These are phyloP conservation scores for Bolboschoenus planiculmis DNA, from an alignment of 176 grass and related monocot species.

Conservation along the genomic window DNA sequence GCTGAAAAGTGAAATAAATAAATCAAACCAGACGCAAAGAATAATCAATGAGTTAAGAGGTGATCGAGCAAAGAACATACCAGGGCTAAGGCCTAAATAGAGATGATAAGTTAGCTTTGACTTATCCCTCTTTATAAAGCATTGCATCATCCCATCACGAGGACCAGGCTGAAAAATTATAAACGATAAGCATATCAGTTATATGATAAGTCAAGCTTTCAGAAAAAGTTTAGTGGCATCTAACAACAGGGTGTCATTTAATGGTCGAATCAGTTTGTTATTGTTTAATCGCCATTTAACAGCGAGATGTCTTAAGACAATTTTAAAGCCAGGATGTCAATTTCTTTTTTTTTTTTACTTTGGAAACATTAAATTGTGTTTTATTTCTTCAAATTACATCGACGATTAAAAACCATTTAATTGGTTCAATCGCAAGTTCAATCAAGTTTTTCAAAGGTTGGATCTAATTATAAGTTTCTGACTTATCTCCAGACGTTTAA, in stretches of 20 bases:
- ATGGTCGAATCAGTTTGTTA: neutral
- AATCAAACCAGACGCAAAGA: neutral
- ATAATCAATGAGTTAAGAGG: neutral
- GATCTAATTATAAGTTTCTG: neutral
- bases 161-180: constrained; percentile 71
- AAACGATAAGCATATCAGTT: neutral
- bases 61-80: constrained; percentile 29
- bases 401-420: neutral
- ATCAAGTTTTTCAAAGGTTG: neutral
- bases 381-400: neutral
- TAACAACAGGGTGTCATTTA: neutral
- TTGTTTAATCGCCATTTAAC: neutral
- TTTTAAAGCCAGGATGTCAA: neutral
- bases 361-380: neutral
- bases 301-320: neutral
- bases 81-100: constrained; percentile 74
- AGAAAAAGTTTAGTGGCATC: neutral
- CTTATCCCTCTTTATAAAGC: constrained; percentile 97
- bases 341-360: neutral
- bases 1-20: constrained; percentile 27
- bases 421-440: neutral
- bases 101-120: constrained; percentile 95
- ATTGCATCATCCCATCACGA: constrained; percentile 82
- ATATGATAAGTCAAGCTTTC: neutral
- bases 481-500: neutral